These are phyloP conservation scores for Mrakiaceae sp. DNA, from an alignment of 1,284 basidiomycete species.

Conservation along the genomic window DNA sequence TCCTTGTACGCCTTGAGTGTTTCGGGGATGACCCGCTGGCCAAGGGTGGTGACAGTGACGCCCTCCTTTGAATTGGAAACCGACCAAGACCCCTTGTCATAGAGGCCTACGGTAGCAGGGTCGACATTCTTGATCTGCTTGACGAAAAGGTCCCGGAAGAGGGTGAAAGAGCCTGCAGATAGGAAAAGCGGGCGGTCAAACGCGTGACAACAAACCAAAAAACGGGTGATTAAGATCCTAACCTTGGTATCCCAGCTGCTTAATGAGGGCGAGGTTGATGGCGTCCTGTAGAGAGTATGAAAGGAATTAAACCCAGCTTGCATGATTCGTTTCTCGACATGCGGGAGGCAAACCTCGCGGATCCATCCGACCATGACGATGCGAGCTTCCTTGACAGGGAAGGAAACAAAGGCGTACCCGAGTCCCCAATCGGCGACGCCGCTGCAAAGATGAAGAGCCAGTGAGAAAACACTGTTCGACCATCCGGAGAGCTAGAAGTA, in stretches of 20 bases:
- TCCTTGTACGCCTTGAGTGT: constrained; percentile 19
- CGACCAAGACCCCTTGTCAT: constrained; percentile 18
- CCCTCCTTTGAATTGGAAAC: constrained; percentile 11
- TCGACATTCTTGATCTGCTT: constrained; percentile 20
- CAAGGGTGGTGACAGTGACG: constrained; percentile 21
- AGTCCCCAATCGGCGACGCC: constrained; percentile 16
- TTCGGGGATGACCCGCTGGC: constrained; percentile 22
- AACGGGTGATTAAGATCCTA: too few relatives aligned
- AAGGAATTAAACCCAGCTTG: background rate
- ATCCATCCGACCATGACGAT: constrained; percentile 22
- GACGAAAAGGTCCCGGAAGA: constrained; percentile 23
- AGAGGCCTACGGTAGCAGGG: constrained; percentile 12
- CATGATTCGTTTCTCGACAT: background rate
- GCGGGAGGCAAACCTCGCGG: constrained; percentile 13
- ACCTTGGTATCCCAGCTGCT: constrained; percentile 19
- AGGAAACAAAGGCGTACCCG: constrained; percentile 22
- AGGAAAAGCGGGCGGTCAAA: too few relatives aligned
- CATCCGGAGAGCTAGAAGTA: too few relatives aligned
- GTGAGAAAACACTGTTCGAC: too few relatives aligned
- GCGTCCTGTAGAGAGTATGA: background rate
- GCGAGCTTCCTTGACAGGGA: constrained; percentile 18
- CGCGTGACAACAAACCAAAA: too few relatives aligned
- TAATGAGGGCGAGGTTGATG: constrained; percentile 11
- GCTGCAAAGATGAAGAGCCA: too few relatives aligned
- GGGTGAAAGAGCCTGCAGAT: constrained; percentile 17